Conservation (phyloP, 768 basidiomycete species). For the Rhizopogon sp. region DNA sequence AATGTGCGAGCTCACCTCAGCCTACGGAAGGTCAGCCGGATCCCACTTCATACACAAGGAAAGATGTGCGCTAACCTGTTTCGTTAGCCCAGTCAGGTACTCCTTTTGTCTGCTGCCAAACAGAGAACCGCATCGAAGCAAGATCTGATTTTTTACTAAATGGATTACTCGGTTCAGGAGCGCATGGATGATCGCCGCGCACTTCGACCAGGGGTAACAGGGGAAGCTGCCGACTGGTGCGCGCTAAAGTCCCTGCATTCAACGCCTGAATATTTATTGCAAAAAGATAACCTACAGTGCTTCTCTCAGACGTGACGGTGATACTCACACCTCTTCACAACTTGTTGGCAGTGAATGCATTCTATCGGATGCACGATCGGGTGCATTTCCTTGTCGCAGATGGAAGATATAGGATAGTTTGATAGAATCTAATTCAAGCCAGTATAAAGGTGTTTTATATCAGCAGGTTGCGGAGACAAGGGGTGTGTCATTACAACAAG, state of each 20-base stretch:
- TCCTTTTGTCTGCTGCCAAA: conserved; percentile 15
- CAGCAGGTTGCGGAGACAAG: not conserved
- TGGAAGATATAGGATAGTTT: not conserved
- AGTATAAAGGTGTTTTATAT: not conserved
- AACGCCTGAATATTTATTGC: not conserved
- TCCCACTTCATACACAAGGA: not conserved
- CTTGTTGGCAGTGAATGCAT: not conserved
- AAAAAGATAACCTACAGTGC: not conserved
- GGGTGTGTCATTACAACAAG: not conserved
- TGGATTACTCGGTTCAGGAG: not conserved
- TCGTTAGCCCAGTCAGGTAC: conserved; percentile 8
- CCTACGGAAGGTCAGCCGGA: conserved; percentile 9
- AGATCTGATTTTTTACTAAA: not conserved
- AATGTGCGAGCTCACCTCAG: conserved; percentile 11
- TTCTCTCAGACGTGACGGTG: not conserved
- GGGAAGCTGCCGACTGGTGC: not conserved
- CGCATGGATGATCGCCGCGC: not conserved
- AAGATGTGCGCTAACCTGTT: conserved; percentile 6
- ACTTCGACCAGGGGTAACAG: too few relatives aligned
- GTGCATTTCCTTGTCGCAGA: not conserved
- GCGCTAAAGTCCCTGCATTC: not conserved
- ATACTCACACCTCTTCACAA: not conserved
- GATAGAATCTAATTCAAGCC: not conserved
- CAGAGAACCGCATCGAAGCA: conserved; percentile 10
- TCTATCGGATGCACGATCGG: not conserved